These are phyloP conservation scores for Malassezia sp. DNA, from an alignment of 1,284 basidiomycete genomes.

Conservation along the genomic window DNA sequence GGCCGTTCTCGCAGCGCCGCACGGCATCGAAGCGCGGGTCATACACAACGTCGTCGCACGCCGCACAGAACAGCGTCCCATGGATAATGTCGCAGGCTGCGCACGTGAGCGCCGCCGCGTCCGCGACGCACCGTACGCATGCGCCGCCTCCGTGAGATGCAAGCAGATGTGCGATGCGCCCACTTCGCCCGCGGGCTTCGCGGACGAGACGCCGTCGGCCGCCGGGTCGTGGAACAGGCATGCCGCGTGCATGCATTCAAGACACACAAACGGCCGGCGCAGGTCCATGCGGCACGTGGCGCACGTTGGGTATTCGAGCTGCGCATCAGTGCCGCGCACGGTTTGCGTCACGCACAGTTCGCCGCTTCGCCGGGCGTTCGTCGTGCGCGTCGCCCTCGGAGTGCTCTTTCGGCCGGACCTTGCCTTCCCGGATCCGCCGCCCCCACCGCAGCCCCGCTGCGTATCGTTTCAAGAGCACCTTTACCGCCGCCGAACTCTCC, in stretches of 20 bases:
- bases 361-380: conserved; percentile 7
- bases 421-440: conserved; percentile 23
- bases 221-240: conserved; percentile 27
- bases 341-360: conserved; percentile 2
- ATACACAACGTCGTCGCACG: conserved; percentile 37
- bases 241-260: conserved; percentile 32
- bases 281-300: conserved; percentile 26
- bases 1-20: conserved; percentile 16
- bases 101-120: background rate
- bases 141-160: conserved; percentile 15
- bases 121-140: conserved; percentile 13
- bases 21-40: conserved; percentile 33
- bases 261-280: conserved; percentile 39
- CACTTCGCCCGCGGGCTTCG: conserved; percentile 20
- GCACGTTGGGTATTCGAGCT: conserved; percentile 39
- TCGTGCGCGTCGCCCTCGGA: conserved; percentile 17
- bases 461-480: conserved; percentile 27
- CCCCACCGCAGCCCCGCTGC: conserved; percentile 34
- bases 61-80: conserved; percentile 37
- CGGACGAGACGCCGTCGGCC: conserved; percentile 14
- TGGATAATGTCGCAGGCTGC: conserved; percentile 33
- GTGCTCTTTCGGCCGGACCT: conserved; percentile 23
- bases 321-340: background rate
- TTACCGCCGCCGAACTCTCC: background rate
- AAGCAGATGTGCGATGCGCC: conserved; percentile 14